A percentile compares a stretch with the other conserved stretches of the same genome.
phyloP scores from a whole-genome alignment of 1,284 basidiomycete genomes.

The Ustilago trichophora region DNA sequence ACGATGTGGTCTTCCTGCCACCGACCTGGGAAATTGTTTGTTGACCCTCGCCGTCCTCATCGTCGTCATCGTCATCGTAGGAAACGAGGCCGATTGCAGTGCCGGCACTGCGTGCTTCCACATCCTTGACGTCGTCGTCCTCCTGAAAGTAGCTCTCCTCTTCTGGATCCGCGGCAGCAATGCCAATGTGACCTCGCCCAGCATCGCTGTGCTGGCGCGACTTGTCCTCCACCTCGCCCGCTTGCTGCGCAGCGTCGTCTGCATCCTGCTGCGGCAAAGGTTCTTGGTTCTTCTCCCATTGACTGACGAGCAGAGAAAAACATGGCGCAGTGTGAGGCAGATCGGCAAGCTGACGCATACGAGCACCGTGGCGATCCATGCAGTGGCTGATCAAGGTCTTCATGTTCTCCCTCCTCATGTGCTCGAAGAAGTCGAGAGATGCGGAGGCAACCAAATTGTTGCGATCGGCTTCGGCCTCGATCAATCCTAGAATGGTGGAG shows the following conservation, averaged over 20 bases:
- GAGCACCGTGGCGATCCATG: slow-evolving; percentile 78
- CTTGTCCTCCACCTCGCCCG: slow-evolving; percentile 14
- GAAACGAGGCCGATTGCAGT: slow-evolving; percentile 73
- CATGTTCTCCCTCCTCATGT: slow-evolving; percentile 79
- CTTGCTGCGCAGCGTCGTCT: slow-evolving; percentile 7
- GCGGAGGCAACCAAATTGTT: slow-evolving; percentile 94
- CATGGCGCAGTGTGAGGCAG: slow-evolving; percentile 74
- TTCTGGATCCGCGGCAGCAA: slow-evolving; percentile 73
- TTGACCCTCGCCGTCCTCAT: background rate
- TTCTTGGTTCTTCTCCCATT: slow-evolving; percentile 91
- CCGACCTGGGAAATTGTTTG: slow-evolving; percentile 10
- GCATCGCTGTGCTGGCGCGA: slow-evolving; percentile 41
- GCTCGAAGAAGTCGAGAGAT: slow-evolving; percentile 93
- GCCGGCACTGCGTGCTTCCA: slow-evolving; percentile 69
- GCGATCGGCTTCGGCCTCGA: slow-evolving; percentile 79
- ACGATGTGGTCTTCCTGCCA: slow-evolving; percentile 44
- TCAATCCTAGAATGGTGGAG: slow-evolving; percentile 82
- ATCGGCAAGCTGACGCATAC: slow-evolving; percentile 75
- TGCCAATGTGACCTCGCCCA: slow-evolving; percentile 63
- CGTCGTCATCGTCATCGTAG: slow-evolving; percentile 69
- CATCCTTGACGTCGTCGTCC: slow-evolving; percentile 73
- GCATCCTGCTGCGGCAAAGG: slow-evolving; percentile 24
- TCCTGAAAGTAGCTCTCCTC: slow-evolving; percentile 88
- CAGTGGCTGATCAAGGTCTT: slow-evolving; percentile 84
- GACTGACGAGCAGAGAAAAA: slow-evolving; percentile 78